phyloP scores from a whole-genome alignment of 1,284 basidiomycete genomes.

The Naganishia sp. region DNA sequence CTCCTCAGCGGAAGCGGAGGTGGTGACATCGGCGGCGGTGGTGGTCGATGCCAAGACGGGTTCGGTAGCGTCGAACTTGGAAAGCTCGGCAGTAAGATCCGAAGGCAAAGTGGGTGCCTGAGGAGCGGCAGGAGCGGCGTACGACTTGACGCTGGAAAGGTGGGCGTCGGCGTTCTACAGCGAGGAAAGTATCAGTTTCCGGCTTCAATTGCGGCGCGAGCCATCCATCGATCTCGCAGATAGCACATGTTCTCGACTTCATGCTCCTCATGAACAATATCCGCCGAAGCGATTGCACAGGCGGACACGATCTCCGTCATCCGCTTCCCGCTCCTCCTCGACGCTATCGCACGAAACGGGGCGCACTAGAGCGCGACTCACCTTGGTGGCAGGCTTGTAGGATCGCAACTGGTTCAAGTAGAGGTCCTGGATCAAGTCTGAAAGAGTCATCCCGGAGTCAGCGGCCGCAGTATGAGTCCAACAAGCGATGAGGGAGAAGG shows the following conservation, averaged over 20 bases:
- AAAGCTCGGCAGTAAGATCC: slow-evolving; percentile 77
- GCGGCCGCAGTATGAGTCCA: too few species aligned
- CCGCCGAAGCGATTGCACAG: too few species aligned
- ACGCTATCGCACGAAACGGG: neutral
- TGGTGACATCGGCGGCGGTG: slow-evolving; percentile 41
- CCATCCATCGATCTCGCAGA: neutral
- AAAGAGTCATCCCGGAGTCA: too few species aligned
- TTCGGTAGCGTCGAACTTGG: slow-evolving; percentile 75
- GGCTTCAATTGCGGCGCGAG: neutral
- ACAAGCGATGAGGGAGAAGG: neutral
- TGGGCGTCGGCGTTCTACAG: slow-evolving; percentile 77
- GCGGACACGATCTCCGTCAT: neutral
- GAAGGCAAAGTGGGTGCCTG: slow-evolving; percentile 68
- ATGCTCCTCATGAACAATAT: neutral
- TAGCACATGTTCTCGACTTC: neutral
- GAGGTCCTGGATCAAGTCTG: slow-evolving; percentile 89
- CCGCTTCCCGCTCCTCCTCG: neutral
- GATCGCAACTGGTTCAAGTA: slow-evolving; percentile 87
- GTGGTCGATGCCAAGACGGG: slow-evolving; percentile 60
- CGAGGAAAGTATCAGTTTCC: neutral
- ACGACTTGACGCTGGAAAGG: slow-evolving; percentile 74
- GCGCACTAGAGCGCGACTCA: slow-evolving; percentile 36
- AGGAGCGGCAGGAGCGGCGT: slow-evolving; percentile 68
- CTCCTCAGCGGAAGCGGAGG: slow-evolving; percentile 47
- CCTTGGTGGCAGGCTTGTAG: slow-evolving; percentile 68